phyloP scores from a whole-genome alignment of 164 flowering plant species.

The Cinnamomum micranthum region DNA sequence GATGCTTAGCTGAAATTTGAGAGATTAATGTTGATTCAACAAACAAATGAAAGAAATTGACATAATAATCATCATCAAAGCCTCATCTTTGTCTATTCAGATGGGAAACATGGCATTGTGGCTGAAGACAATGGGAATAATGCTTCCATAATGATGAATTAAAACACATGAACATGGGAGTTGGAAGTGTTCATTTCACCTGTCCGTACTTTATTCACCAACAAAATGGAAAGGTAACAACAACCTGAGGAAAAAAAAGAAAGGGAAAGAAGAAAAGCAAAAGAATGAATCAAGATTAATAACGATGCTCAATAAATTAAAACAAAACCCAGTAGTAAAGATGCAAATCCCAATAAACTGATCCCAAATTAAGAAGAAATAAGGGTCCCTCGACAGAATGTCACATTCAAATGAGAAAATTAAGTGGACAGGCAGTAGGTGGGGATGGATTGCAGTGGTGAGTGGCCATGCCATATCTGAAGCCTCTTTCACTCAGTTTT shows the following conservation, averaged over 20 bases:
- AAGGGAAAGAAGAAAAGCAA: too few species aligned
- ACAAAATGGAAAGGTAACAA: conserved; percentile 16
- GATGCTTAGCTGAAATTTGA: background rate
- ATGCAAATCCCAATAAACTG: background rate
- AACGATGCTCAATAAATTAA: background rate
- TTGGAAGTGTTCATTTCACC: background rate
- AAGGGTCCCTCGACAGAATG: background rate
- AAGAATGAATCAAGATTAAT: background rate
- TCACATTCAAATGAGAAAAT: background rate
- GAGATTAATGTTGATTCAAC: background rate
- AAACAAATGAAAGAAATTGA: background rate
- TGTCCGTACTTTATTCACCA: conserved; percentile 8
- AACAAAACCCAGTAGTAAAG: background rate
- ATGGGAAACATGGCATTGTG: too few species aligned
- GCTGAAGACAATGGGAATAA: too few species aligned
- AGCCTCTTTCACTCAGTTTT: background rate
- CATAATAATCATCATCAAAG: too few species aligned
- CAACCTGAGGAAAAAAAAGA: conserved; percentile 17
- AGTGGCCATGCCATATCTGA: too few species aligned
- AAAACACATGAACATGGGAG: too few species aligned
- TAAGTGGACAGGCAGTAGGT: background rate
- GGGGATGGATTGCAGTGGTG: background rate
- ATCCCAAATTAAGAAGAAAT: background rate
- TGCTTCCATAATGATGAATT: too few species aligned
- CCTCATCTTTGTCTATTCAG: too few species aligned